Conservation (phyloP, 1,284 basidiomycete genomes). For the Austroboletus novae-zelandiae region DNA sequence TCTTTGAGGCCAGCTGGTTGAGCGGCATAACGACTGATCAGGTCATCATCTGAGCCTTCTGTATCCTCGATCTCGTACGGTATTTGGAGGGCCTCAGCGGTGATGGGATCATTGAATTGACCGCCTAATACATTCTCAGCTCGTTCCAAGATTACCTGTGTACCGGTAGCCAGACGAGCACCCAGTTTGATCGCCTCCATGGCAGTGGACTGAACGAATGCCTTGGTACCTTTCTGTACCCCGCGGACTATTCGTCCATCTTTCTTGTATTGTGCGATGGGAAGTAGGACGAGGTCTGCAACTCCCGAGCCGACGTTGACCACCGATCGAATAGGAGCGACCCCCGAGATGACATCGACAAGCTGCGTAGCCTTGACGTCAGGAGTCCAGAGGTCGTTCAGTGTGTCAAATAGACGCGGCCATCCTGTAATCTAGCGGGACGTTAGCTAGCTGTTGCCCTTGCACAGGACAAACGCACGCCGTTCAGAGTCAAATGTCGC, state of each 20-base stretch:
- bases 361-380: slow-evolving; percentile 99
- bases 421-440: slow-evolving; percentile 78
- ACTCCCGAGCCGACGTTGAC: slow-evolving; percentile 97
- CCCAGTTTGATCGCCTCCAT: slow-evolving; percentile 94
- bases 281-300: slow-evolving; percentile 91
- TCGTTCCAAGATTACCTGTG: slow-evolving; percentile 94
- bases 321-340: slow-evolving; percentile 91
- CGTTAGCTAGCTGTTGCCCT: slow-evolving; percentile 5
- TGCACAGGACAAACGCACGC: slow-evolving; percentile 53
- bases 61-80: slow-evolving; percentile 38
- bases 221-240: slow-evolving; percentile 89
- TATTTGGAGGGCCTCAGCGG: slow-evolving; percentile 61
- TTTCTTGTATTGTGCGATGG: slow-evolving; percentile 96
- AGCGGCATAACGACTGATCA: slow-evolving; percentile 86
- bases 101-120: slow-evolving; percentile 63
- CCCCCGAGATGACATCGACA: slow-evolving; percentile 95
- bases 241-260: slow-evolving; percentile 93
- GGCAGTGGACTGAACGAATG: slow-evolving; percentile 91
- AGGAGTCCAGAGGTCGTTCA: slow-evolving; percentile 98
- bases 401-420: slow-evolving; percentile 81
- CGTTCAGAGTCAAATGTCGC: slow-evolving; percentile 87
- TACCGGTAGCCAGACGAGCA: slow-evolving; percentile 93
- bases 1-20: slow-evolving; percentile 84
- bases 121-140: slow-evolving; percentile 91
- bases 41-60: slow-evolving; percentile 44